Conservation (phyloP, 495 filamentous ascomycete species). For the Penicillium canescens region DNA sequence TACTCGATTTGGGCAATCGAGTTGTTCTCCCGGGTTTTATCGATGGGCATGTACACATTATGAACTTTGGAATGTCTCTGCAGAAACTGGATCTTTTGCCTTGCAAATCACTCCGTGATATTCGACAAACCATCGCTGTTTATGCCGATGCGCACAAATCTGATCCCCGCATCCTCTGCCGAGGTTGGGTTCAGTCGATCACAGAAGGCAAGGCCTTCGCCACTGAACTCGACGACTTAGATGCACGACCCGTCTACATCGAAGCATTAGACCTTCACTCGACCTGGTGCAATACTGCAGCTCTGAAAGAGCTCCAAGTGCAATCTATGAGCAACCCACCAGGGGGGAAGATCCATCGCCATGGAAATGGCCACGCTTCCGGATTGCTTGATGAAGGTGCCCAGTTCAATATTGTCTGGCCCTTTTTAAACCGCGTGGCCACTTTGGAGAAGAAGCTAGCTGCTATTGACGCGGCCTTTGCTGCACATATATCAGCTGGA, state of each 20-base stretch:
- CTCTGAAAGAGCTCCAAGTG: constrained; percentile 51
- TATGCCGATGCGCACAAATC: constrained; percentile 48
- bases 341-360: constrained; percentile 56
- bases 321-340: constrained; percentile 48
- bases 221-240: constrained; percentile 50
- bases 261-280: constrained; percentile 64
- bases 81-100: constrained; percentile 53
- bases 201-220: constrained; percentile 50
- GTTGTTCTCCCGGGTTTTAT: constrained; percentile 61
- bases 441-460: constrained; percentile 49
- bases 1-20: constrained; percentile 41
- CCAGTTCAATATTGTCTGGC: constrained; percentile 60
- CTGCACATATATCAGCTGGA: constrained; percentile 8
- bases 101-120: constrained; percentile 54
- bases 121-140: constrained; percentile 45
- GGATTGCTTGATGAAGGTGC: constrained; percentile 59
- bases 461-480: constrained; percentile 32
- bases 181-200: constrained; percentile 63
- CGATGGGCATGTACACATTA: constrained; percentile 63
- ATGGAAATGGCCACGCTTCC: constrained; percentile 44
- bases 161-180: constrained; percentile 51
- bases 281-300: constrained; percentile 60
- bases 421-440: constrained; percentile 52
- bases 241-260: constrained; percentile 57
- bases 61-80: constrained; percentile 58